Conservation (phyloP, 805 yeast genomes). For the Saccharomyces paradoxus region DNA sequence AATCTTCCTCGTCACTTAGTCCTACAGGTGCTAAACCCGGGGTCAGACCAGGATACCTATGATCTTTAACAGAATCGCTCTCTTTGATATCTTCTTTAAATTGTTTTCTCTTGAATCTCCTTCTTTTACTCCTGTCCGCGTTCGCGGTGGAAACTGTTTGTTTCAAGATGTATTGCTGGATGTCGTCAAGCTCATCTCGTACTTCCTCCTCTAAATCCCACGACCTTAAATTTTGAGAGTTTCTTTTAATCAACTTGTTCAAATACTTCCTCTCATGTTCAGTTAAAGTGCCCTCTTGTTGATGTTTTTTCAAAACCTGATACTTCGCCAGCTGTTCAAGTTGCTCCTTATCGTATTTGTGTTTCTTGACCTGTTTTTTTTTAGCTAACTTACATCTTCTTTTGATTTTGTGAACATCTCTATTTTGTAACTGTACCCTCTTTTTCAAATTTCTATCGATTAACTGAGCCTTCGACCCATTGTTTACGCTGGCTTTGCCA, state of each 20-base stretch:
- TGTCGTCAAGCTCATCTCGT: constrained; percentile 34
- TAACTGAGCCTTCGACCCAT: constrained; percentile 32
- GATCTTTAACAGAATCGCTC: constrained; percentile 15
- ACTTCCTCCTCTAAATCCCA: constrained; percentile 35
- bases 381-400: constrained; percentile 29
- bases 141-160: constrained; percentile 35
- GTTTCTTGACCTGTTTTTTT: constrained; percentile 23
- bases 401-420: constrained; percentile 29
- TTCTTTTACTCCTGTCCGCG: constrained; percentile 29
- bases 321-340: constrained; percentile 30
- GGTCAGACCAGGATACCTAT: constrained; percentile 53
- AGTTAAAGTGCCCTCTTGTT: constrained; percentile 25
- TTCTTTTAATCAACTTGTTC: constrained; percentile 31
- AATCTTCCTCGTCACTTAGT: constrained; percentile 44
- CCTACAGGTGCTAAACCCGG: constrained; percentile 86
- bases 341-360: constrained; percentile 12
- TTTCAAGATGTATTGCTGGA: constrained; percentile 37
- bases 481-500: constrained; percentile 3
- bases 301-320: constrained; percentile 30
- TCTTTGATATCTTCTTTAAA: constrained; percentile 20
- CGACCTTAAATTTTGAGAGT: constrained; percentile 33
- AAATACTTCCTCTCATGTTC: constrained; percentile 30
- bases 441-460: constrained; percentile 33
- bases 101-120: constrained; percentile 23
- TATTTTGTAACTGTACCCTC: constrained; percentile 28